These are phyloP conservation scores for Boeremia exigua DNA, from an alignment of 2,329 filamentous ascomycete species.

Conservation along the genomic window DNA sequence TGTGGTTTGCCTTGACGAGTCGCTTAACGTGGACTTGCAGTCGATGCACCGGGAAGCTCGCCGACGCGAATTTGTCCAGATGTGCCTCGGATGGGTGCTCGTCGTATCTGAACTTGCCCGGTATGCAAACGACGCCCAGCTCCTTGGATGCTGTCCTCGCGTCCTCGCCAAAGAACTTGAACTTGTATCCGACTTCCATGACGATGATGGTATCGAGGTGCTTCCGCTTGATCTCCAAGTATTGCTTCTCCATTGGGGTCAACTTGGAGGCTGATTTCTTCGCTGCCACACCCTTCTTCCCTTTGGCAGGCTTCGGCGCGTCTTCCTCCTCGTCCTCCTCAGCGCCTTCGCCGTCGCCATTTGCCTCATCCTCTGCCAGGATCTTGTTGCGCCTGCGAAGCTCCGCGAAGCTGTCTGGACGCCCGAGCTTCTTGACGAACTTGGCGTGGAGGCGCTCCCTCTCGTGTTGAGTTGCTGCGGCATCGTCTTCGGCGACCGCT, in stretches of 20 bases:
- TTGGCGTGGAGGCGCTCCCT: conserved; percentile 78
- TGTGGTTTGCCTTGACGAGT: conserved; percentile 88
- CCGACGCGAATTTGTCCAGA: conserved; percentile 88
- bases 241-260: conserved; percentile 92
- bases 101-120: conserved; percentile 92
- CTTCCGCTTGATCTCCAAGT: conserved; percentile 90
- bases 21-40: conserved; percentile 93
- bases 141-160: conserved; percentile 87
- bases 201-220: conserved; percentile 89
- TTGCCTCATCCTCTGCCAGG: conserved; percentile 60
- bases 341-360: conserved; percentile 58
- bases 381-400: conserved; percentile 67
- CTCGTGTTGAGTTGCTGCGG: conserved; percentile 60
- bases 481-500: conserved; percentile 53
- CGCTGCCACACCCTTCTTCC: conserved; percentile 56
- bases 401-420: conserved; percentile 78
- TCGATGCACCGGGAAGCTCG: conserved; percentile 91
- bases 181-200: conserved; percentile 97
- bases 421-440: conserved; percentile 90
- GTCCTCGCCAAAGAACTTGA: conserved; percentile 95
- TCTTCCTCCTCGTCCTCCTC: conserved; percentile 65
- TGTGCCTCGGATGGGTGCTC: conserved; percentile 87
- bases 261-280: conserved; percentile 84
- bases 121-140: conserved; percentile 93
- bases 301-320: conserved; percentile 57